Evolutionary conservation across 169 alveolate species (phyloP), one percentile per base, ranked within the genome.

Genomic region (Plasmodium gonderi): DNA sequence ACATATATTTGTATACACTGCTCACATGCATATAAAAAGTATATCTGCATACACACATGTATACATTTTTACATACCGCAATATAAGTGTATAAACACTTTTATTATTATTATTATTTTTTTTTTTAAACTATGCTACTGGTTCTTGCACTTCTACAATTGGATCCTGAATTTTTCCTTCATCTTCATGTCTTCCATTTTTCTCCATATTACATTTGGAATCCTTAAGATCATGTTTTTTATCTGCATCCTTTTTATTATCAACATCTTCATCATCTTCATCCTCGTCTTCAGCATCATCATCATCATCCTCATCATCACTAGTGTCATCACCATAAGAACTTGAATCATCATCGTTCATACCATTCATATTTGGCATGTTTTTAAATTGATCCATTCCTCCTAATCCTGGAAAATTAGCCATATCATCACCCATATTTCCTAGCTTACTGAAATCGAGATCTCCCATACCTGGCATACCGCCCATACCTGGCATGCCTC

Each of bases 351-450:
- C 92, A 0, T 83, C 92, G 29, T 83, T 83, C 92, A 83, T 83
- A 76, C 77, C 77, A 65, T 42, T 65, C 91, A 80, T 80, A 65
- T 80, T 80, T n/a, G 92, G 92, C 92, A 83, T 83, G 44, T 83
- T 83, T n/a, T 83, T 83, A 83, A 83, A 83, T 76, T 83, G 92
- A 26, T 83, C 92, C 92, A 83, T 83, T 69, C 92, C 92, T 36
- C 92, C 92, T 83, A 83, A 60, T 47, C 92, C 92, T 45, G 92
- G 23, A 83, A 83, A 74, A 42, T 83, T 83, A 36, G 83, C 42
- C 92, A 83, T 83, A 83, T 83, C 92, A n/a, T 54, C 91, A 64
- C 91, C 91, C 92, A 83, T 83, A 69, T 83, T 83, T 45, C 92
- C 92, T 83, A 83, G 77, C 31, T 83, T 83, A 51, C 92, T 83